Conservation (phyloP, 441 rosid species). For the Populus hybrid region DNA sequence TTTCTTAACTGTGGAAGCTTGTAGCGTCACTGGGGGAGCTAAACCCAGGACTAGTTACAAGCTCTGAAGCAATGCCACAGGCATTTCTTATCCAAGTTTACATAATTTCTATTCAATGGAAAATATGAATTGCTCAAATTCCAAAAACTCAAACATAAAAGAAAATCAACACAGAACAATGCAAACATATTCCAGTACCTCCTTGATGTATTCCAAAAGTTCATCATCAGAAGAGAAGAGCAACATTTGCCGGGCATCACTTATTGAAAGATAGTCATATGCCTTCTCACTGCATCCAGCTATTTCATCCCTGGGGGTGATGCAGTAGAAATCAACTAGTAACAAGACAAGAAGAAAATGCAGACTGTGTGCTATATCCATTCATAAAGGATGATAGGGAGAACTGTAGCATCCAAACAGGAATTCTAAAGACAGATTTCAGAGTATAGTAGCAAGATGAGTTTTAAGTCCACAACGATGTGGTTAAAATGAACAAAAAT, state of each 20-base stretch:
- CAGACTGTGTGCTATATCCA: background rate
- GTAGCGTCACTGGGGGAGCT: background rate
- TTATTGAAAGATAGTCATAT: constrained; percentile 69
- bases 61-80: background rate
- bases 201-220: constrained; percentile 61
- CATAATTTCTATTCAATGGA: background rate
- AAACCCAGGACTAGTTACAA: background rate
- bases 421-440: background rate
- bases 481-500: background rate
- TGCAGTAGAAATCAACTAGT: background rate
- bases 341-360: background rate
- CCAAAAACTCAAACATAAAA: background rate
- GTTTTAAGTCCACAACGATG: background rate
- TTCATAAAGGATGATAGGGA: background rate
- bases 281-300: constrained; percentile 99
- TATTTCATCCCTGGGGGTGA: constrained; percentile 72
- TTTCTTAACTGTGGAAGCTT: background rate
- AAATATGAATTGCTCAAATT: background rate
- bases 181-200: constrained; percentile 37
- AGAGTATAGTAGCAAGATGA: background rate
- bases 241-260: constrained; percentile 72
- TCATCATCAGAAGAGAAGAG: constrained; percentile 75
- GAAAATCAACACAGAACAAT: background rate
- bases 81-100: background rate
- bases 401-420: background rate